A percentile compares a stretch with the other conserved stretches of the same genome.
phyloP scores from a whole-genome alignment of 345 rosid genomes.

The Acer negundo region DNA sequence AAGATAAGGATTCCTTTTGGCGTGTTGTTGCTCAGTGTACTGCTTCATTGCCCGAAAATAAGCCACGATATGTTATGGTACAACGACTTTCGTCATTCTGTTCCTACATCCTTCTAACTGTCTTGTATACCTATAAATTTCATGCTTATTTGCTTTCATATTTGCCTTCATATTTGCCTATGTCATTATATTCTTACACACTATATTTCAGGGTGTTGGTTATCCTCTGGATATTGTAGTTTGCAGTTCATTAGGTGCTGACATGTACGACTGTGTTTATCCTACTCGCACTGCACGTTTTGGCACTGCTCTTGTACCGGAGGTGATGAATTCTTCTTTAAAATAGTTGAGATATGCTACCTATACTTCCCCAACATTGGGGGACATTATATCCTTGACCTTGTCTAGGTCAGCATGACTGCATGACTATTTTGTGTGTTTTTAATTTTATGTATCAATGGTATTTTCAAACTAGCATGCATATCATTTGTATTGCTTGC shows the following conservation, averaged over 20 bases:
- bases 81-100: slow-evolving; percentile 11
- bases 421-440: not conserved
- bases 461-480: not conserved
- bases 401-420: slow-evolving; percentile 1
- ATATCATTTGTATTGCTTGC: not conserved
- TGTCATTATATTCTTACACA: not conserved
- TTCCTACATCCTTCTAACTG: not conserved
- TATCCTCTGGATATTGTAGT: slow-evolving; percentile 82
- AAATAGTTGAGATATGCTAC: not conserved
- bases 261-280: slow-evolving; percentile 81
- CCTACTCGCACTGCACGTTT: slow-evolving; percentile 89
- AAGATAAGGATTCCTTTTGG: slow-evolving; percentile 91
- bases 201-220: slow-evolving; percentile 69
- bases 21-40: slow-evolving; percentile 89
- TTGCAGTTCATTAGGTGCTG: slow-evolving; percentile 88
- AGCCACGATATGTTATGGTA: slow-evolving; percentile 89
- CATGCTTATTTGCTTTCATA: slow-evolving; percentile 1
- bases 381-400: not conserved
- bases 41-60: slow-evolving; percentile 70
- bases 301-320: slow-evolving; percentile 78
- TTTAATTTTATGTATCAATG: not conserved
- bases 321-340: slow-evolving; percentile 45
- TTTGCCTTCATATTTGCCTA: slow-evolving; percentile 5
- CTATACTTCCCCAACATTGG: not conserved
- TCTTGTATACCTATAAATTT: not conserved